Base-by-base conservation (phyloP, 306 rosid species). In the Acmispon strigosus region DNA sequence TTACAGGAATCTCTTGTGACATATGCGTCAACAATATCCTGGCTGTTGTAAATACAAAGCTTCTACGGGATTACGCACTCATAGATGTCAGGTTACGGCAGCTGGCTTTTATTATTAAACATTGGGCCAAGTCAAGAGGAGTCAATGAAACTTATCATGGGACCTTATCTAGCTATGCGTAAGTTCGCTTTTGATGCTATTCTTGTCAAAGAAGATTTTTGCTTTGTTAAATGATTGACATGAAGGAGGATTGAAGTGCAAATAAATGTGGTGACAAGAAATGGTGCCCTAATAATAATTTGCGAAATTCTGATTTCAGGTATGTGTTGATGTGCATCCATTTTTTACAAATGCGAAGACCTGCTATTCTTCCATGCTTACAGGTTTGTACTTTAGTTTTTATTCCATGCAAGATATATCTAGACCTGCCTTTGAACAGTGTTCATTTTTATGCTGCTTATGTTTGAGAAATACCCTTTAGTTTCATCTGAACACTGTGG, bases 81-180 rank as follows among this genome's bases (percentile, higher is more conserved):
- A 83, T 94, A 58, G 99, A 94, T 79, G 70, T 48, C 29, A 94
- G 99, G 78, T 62, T 94, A 50, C 81, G 81, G 7, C 99, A 90
- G 64, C 75, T 94, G 80, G 95, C 96, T 66, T 94, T 86, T 75
- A 87, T 94, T 50, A 88, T 94, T 49, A 94, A 94, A 81, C 91
- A 94, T 75, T 94, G 99, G 99, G 99, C 99, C 29, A 94, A 94
- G 83, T 90, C 97, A 42, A 89, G 99, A 72, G 94, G 96, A 82
- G 97, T 94, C 69, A 94, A 94, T 80, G 97, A 83, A 80, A 94
- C 99, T 32, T 94, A 94, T 78, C 99, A 91, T 42, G 99, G 99
- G 74, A 94, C 99, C 37, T 85, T 94, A 43, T 94, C 99, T 54
- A 94, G 99, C 87, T 94, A 94, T 78, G 99, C 97, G 99, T 94